A percentile compares a stretch with the other conserved stretches of the same genome.
phyloP scores from a whole-genome alignment of 345 rosid species.

The Trapa incisa region DNA sequence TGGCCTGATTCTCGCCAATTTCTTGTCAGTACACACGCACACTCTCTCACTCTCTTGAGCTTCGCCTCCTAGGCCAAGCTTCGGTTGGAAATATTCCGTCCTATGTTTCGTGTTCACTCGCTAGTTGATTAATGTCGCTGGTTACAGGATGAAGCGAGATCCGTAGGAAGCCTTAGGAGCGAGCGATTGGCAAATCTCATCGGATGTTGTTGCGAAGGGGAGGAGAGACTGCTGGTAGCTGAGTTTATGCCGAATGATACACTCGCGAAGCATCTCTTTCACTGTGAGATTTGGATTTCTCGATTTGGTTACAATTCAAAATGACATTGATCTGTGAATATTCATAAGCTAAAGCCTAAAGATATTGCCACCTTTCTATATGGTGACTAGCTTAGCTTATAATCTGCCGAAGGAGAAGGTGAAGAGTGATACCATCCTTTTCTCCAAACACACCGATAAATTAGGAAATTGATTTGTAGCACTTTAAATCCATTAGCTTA shows the following conservation, averaged over 20 bases:
- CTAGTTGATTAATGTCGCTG: not conserved
- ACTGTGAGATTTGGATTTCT: conserved; percentile 39
- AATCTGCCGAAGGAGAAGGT: too few species aligned
- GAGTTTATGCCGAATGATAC: conserved; percentile 96
- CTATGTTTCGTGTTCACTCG: not conserved
- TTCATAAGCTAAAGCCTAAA: too few species aligned
- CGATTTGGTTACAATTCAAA: not conserved
- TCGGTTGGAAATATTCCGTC: not conserved
- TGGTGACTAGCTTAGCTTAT: too few species aligned
- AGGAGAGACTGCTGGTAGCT: conserved; percentile 77
- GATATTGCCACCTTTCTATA: too few species aligned
- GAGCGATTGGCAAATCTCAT: conserved; percentile 76
- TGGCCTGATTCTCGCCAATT: conserved; percentile 99
- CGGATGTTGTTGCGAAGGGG: conserved; percentile 84
- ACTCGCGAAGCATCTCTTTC: conserved; percentile 90
- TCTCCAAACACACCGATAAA: too few species aligned
- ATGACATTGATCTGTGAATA: not conserved
- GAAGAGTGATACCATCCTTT: too few species aligned
- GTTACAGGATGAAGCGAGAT: conserved; percentile 72
- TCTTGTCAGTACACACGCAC: conserved; percentile 31
- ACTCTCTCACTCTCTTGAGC: not conserved
- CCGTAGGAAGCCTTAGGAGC: conserved; percentile 82
- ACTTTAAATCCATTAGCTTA: conserved; percentile 12
- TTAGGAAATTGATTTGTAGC: too few species aligned
- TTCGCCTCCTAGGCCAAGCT: not conserved